These are phyloP conservation scores for Entomophthora muscae DNA, from an alignment of 371 early-diverging fungal species.

Conservation along the genomic window DNA sequence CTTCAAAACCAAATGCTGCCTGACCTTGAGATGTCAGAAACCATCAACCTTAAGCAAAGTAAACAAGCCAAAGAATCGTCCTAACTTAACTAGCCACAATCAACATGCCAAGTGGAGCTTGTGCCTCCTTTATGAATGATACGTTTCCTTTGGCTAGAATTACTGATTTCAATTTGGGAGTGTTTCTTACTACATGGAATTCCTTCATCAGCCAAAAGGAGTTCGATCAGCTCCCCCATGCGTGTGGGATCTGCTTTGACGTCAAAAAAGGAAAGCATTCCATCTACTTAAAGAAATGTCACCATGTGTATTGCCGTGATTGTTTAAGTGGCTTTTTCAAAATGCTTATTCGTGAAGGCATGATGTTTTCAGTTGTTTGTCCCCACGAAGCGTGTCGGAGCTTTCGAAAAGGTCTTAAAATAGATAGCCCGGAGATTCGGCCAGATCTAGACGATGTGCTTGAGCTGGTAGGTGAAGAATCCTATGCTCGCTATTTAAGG, in stretches of 20 bases:
- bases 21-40: conserved; percentile 9
- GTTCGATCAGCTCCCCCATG: conserved; percentile 8
- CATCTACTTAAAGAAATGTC: conserved; percentile 9
- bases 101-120: not conserved
- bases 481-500: conserved; percentile 9
- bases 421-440: conserved; percentile 2
- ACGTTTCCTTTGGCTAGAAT: not conserved
- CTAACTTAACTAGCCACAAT: not conserved
- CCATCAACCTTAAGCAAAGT: not conserved
- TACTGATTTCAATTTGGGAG: not conserved
- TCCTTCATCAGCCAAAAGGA: conserved; percentile 1
- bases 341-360: conserved; percentile 13
- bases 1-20: conserved; percentile 11
- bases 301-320: conserved; percentile 12
- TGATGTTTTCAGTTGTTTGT: conserved; percentile 11
- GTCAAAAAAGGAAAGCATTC: conserved; percentile 10
- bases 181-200: conserved; percentile 2
- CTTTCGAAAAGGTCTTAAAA: not conserved
- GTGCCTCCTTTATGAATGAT: not conserved
- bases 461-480: conserved; percentile 10
- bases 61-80: not conserved
- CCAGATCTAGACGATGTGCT: conserved; percentile 7
- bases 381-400: conserved; percentile 11
- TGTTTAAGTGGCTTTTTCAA: conserved; percentile 12
- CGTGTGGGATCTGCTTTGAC: conserved; percentile 14